phyloP scores from a whole-genome alignment of 23 red algal genomes.

The Gracilaria vermiculophylla region DNA sequence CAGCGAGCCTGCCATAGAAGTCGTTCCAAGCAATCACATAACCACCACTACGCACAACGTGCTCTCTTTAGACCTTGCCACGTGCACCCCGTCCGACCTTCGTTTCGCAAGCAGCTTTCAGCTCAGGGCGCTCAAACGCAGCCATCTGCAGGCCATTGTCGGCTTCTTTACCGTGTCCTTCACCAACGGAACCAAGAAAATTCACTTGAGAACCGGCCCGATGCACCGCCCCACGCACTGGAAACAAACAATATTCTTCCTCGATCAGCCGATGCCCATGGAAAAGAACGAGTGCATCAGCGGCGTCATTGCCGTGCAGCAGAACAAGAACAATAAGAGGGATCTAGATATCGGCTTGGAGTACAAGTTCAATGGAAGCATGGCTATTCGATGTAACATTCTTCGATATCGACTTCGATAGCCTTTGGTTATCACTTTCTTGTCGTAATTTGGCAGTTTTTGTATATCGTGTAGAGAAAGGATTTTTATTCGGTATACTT shows the following conservation, averaged over 20 bases:
- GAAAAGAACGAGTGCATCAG: conserved; percentile 48
- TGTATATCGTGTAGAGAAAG: not conserved
- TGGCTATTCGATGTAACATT: conserved; percentile 28
- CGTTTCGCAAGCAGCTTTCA: conserved; percentile 65
- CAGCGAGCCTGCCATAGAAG: conserved; percentile 80
- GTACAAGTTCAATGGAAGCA: conserved; percentile 70
- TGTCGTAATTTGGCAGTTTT: conserved; percentile 7
- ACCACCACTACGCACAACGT: conserved; percentile 43
- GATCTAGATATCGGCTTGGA: conserved; percentile 80
- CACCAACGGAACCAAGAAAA: conserved; percentile 47
- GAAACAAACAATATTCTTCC: conserved; percentile 93
- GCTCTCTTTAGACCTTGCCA: conserved; percentile 68
- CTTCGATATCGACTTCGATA: conserved; percentile 46
- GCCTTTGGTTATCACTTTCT: not conserved
- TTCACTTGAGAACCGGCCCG: conserved; percentile 73
- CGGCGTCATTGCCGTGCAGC: conserved; percentile 77
- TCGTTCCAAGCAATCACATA: conserved; percentile 69
- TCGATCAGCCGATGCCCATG: conserved; percentile 73
- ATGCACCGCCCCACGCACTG: conserved; percentile 59
- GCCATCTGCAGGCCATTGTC: conserved; percentile 76
- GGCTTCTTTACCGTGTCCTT: conserved; percentile 76
- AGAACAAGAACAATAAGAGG: conserved; percentile 72
- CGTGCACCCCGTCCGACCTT: conserved; percentile 43
- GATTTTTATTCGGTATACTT: no score
- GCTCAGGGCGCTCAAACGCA: conserved; percentile 41